Evolutionary conservation across 352 stramenopile species (phyloP), one percentile per base, ranked within the genome.

Genomic region (Thalassiosira mediterranea): DNA sequence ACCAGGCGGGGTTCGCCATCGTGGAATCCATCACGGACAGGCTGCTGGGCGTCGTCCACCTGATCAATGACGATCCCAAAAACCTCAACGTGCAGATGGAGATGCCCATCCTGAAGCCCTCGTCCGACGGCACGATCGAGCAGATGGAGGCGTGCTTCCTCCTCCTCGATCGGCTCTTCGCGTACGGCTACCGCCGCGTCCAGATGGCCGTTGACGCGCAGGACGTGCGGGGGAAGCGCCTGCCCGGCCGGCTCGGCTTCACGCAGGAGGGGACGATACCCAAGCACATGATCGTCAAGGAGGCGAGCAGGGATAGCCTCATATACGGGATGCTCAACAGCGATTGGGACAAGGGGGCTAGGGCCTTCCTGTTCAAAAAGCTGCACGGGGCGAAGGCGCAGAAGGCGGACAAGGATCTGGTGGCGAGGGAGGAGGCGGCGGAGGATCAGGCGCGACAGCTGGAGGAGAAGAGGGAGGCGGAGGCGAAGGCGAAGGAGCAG

Each of bases 281-380:
- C 3, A 90, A 90, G 61, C 79, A 92, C 29, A 84, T 77, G 57
- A 82, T 92, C 42, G 69, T 92, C 31, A 91, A 91, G 64, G 79
- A 92, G 21, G 69, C 84, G 0, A 90, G 82, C 74, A 32, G 85
- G 37, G 86, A 93, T 63, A 87, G 72, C 52, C 65, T 82, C 40
- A 76, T 90, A 29, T 91, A 91, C 53, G 85, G 75, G 8, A 89
- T 93, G 74, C 68, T 93, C n/a, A 93, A 93, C 54, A 90, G 75
- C 49, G 88, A 93, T 81, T 93, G 88, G 88, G 76, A 91, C 25
- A 88, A 86, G 56, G 88, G 88, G 46, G 83, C 83, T 11, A 66
- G 84, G 21, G 54, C 53, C 3, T 78, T 80, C 8, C 53, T 92
- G 21, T 83, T 81, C n/a, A 76, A 76, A 51, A 90, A 90, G 54